phyloP scores from a whole-genome alignment of 2,329 filamentous ascomycete species.

The Hymenoscyphus albidus region DNA sequence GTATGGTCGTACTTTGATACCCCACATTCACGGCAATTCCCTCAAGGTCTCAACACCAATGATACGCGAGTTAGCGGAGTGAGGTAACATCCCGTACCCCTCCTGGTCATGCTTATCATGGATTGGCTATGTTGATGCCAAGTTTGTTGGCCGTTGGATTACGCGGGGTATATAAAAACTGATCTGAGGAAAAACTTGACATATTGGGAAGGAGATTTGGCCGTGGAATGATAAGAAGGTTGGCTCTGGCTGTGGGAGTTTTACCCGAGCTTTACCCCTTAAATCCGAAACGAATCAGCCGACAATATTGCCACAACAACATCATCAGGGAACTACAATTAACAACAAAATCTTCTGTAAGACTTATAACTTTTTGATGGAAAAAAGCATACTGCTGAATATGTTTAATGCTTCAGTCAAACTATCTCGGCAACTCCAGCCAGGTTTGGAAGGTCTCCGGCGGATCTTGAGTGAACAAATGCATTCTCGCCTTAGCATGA shows the following conservation, averaged over 20 bases:
- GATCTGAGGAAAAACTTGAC: neutral
- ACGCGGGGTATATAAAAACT: neutral
- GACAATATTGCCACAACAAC: too few species aligned
- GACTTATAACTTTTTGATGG: too few species aligned
- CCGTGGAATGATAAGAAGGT: neutral
- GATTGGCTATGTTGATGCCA: neutral
- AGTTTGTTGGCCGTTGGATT: neutral
- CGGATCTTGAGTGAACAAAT: neutral
- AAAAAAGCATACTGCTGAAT: too few species aligned
- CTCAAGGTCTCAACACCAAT: neutral
- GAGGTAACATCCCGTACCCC: neutral
- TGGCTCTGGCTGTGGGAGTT: neutral
- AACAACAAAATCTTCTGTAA: too few species aligned
- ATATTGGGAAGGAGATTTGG: neutral
- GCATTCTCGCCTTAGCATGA: neutral
- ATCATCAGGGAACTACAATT: too few species aligned
- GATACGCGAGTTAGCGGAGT: neutral
- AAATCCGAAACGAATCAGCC: too few species aligned
- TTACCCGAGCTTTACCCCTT: neutral
- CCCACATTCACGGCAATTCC: neutral
- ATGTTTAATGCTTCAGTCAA: too few species aligned
- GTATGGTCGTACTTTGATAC: neutral
- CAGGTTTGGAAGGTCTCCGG: neutral
- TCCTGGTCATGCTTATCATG: slow-evolving; percentile 6
- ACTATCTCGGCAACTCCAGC: neutral